Base-by-base conservation (phyloP, 2,329 filamentous ascomycete species). In the Colletotrichum sidae region DNA sequence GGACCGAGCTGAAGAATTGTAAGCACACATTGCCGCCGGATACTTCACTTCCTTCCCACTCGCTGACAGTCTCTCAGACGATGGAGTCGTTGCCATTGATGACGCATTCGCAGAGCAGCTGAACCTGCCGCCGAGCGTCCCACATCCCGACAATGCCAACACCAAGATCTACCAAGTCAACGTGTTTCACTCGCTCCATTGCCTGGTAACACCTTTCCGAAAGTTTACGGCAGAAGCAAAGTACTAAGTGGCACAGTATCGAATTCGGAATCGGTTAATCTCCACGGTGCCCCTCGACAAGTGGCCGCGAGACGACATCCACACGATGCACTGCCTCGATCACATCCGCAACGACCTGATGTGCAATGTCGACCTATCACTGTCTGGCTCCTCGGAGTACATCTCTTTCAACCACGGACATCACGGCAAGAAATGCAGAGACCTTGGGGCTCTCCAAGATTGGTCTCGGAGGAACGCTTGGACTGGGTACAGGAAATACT, bases 291-390 rank as follows among this genome's bases (percentile, higher is more conserved):
- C 50, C 2, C 42, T 60, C 42, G 42, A 60, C 2, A 46, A 15
- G 11, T 55, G 57, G 57, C 57, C 57, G 6, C 57, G 57, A 7
- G 55, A 60, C 8, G 57, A 55, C 11, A 55, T 55, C 34, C 57
- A 55, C 8, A 55, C 57, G 1, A 55, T 60, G 57, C 57, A 60
- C 11, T 60, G 50, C 11, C n/a, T 60, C 6, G 51, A 60, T 10
- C 57, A 60, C 9, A 13, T 60, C 10, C 41, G 57, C 6, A 35
- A 55, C 12, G 25, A 55, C 8, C n/a, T 60, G 3, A 60, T 55
- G 57, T 60, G 57, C 42, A 37, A 60, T 10, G 42, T 45, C 12
- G 57, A 41, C 6, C 12, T 60, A 11, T 55, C 57, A 0, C 50
- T 60, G 5, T 60, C 51, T 4, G 57, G 57, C 0, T 60, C 57